Percentiles rank a stretch among this genome's conserved stretches.
Conservation (phyloP, 1,139 yeast genomes). For the Taphrina communis region DNA sequence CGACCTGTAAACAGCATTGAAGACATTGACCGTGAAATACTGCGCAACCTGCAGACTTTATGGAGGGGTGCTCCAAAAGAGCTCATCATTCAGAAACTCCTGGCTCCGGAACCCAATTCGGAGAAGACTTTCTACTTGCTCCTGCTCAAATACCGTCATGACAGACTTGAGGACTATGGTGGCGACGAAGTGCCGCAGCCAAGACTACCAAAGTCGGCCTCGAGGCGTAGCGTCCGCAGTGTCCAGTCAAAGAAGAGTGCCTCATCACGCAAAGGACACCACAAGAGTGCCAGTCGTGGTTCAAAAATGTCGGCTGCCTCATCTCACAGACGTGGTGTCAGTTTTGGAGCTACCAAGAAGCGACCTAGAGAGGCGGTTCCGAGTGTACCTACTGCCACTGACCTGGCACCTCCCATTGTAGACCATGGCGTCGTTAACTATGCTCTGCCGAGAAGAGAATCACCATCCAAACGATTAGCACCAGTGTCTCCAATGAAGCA, state of each 20-base stretch:
- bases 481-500: constrained; percentile 21
- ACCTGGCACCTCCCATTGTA: constrained; percentile 2
- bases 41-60: constrained; percentile 81
- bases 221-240: constrained; percentile 29
- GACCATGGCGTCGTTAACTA: constrained; percentile 17
- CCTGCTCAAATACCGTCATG: constrained; percentile 80
- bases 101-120: constrained; percentile 66
- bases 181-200: constrained; percentile 30
- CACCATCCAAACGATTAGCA: constrained; percentile 23
- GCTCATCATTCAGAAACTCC: constrained; percentile 63
- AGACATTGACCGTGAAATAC: constrained; percentile 79
- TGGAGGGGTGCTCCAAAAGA: constrained; percentile 85
- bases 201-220: constrained; percentile 35
- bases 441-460: constrained; percentile 30
- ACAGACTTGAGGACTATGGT: constrained; percentile 56
- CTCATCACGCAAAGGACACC: constrained; percentile 31
- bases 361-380: constrained; percentile 6
- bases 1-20: constrained; percentile 59
- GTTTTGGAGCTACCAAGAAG: constrained; percentile 20
- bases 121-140: constrained; percentile 91
- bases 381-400: constrained; percentile 1
- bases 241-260: constrained; percentile 31
- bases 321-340: constrained; percentile 36
- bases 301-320: constrained; percentile 32
- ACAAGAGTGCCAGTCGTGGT: constrained; percentile 32